Base-by-base conservation (phyloP, 192 early-diverging fungal genomes). In the Funneliformis mosseae region DNA sequence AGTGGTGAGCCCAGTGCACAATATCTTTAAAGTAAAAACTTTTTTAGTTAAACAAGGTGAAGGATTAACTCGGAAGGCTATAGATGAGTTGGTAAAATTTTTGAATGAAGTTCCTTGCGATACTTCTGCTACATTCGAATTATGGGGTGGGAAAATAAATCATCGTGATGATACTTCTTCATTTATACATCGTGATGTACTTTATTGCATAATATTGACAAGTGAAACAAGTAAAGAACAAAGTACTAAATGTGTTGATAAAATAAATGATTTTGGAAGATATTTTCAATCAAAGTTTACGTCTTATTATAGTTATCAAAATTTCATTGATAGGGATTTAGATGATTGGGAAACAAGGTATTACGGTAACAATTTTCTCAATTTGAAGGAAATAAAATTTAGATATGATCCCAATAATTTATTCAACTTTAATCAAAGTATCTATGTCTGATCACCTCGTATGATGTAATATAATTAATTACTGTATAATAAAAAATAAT, bases 391-490 rank as follows among this genome's bases (percentile, higher is more conserved):
- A 39, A 61, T 83, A 12, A 83, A 83, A 67, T 46, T 60, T 14
- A 67, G 2, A 7, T 39, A 71, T 50, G 83, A 83, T 45, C 83
- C 83, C 14, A 18, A 62, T 18, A 81, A 83, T 66, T 18, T 81
- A 25, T 83, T 83, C 72, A 69, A 63, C 16, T 81, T 77, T 41
- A 61, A 60, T 42, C 83, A 83, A 59, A 71, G 80, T 59, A 83
- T 83, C 5, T 38, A 33, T 69, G 48, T 55, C n/a, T n/a, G n/a
- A n/a, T n/a, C n/a, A n/a, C n/a, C n/a, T n/a, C n/a, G n/a, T n/a
- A n/a, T n/a, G n/a, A n/a, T n/a, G n/a, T n/a, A n/a, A n/a, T n/a
- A n/a, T n/a, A n/a, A n/a, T n/a, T n/a, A n/a, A n/a, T n/a, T n/a
- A n/a, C n/a, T n/a, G n/a, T n/a, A n/a, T n/a, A n/a, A n/a, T n/a